Evolutionary conservation across 495 filamentous ascomycete species (phyloP).

Genomic region (Bombardia bombarda): DNA sequence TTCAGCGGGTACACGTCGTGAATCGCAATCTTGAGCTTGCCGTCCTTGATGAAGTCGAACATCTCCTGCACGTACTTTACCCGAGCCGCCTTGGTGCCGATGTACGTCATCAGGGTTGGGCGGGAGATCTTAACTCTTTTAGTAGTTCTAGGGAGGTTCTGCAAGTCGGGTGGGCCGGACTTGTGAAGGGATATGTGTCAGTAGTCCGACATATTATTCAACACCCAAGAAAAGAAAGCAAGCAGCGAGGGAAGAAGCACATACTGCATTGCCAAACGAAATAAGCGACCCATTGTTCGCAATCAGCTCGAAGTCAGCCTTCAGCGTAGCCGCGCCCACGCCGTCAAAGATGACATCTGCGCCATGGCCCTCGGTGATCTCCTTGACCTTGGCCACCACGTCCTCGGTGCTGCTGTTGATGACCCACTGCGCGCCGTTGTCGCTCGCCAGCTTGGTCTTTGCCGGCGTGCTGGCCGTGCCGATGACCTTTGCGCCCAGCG

Average conservation of each 20-base stretch:
- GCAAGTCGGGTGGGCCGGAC: too few relatives aligned
- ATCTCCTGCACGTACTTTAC: slow-evolving; percentile 64
- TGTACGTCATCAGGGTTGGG: slow-evolving; percentile 66
- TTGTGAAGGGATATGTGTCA: too few relatives aligned
- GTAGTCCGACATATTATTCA: too few relatives aligned
- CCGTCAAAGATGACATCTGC: slow-evolving; percentile 81
- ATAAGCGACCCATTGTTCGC: slow-evolving; percentile 78
- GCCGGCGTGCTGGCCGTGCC: slow-evolving; percentile 69
- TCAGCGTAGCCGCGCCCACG: slow-evolving; percentile 83
- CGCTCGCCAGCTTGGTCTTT: slow-evolving; percentile 63
- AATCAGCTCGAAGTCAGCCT: slow-evolving; percentile 67
- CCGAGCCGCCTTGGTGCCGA: slow-evolving; percentile 69
- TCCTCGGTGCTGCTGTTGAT: slow-evolving; percentile 66
- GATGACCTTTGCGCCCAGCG: slow-evolving; percentile 71
- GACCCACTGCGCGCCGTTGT: slow-evolving; percentile 61
- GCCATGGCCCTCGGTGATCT: slow-evolving; percentile 63
- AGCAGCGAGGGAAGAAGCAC: slow-evolving; percentile 1
- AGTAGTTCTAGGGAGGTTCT: too few relatives aligned
- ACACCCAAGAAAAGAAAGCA: too few relatives aligned
- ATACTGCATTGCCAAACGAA: slow-evolving; percentile 79
- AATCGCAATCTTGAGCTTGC: slow-evolving; percentile 63
- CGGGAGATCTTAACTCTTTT: slow-evolving; percentile 80
- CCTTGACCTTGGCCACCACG: slow-evolving; percentile 55
- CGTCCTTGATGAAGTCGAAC: slow-evolving; percentile 59
- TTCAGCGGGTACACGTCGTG: slow-evolving; percentile 77